Conservation (phyloP, 495 filamentous ascomycete species). For the Neurospora africana region DNA sequence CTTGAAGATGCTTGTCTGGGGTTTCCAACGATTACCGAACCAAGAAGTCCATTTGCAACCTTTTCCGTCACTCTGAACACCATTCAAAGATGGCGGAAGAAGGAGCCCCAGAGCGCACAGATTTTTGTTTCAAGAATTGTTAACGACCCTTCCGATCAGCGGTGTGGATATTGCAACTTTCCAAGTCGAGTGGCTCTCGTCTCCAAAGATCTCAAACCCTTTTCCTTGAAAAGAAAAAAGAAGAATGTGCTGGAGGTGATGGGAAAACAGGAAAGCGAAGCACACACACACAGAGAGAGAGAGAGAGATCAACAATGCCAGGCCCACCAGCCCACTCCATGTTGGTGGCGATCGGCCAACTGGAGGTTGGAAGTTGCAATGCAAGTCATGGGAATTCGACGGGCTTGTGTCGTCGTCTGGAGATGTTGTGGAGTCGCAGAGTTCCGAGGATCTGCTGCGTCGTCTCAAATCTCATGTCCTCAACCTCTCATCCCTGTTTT, state of each 20-base stretch:
- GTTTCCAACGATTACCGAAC: background rate
- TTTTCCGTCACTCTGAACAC: background rate
- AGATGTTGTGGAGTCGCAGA: background rate
- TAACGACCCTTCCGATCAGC: background rate
- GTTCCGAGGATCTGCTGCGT: background rate
- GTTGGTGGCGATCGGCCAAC: background rate
- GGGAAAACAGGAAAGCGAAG: background rate
- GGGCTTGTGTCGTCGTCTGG: background rate
- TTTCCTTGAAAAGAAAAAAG: background rate
- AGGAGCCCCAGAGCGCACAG: background rate
- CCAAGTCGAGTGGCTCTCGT: background rate
- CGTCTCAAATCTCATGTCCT: background rate
- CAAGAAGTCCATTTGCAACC: background rate
- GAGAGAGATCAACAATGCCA: background rate
- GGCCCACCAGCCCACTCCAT: background rate
- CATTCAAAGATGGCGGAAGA: background rate
- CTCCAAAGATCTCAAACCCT: background rate
- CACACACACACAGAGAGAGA: background rate
- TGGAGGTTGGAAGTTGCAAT: background rate
- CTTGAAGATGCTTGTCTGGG: too few species aligned
- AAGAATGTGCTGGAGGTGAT: background rate
- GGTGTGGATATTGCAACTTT: background rate
- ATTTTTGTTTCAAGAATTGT: background rate
- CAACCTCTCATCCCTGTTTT: background rate
- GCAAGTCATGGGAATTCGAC: background rate